phyloP scores from a whole-genome alignment of 352 stramenopile genomes.

The Pythium aphanidermatum region DNA sequence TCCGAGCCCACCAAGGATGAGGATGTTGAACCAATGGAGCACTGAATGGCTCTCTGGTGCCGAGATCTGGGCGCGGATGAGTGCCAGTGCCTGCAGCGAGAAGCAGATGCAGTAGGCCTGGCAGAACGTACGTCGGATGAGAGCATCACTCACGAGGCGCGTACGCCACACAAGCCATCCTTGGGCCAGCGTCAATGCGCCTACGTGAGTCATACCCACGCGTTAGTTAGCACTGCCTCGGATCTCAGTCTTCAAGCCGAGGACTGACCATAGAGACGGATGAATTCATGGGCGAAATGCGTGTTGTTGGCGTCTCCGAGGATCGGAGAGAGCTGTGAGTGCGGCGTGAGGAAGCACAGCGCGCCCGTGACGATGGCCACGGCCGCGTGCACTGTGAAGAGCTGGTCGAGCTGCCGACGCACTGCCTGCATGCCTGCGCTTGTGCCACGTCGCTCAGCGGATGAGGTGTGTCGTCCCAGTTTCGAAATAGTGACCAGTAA shows the following conservation, averaged over 20 bases:
- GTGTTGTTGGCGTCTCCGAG: constrained; percentile 72
- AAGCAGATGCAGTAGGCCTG: constrained; percentile 88
- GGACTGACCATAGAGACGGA: constrained; percentile 71
- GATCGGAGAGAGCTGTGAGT: constrained; percentile 74
- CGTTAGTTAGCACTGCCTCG: too few relatives aligned
- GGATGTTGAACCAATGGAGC: constrained; percentile 79
- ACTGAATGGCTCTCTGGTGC: constrained; percentile 72
- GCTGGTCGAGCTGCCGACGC: constrained; percentile 70
- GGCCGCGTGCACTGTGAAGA: constrained; percentile 73
- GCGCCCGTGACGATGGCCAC: constrained; percentile 57
- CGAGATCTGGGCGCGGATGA: constrained; percentile 65
- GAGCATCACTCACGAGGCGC: constrained; percentile 75
- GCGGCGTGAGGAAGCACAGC: constrained; percentile 72
- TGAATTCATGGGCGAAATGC: constrained; percentile 81
- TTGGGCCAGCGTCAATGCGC: constrained; percentile 73
- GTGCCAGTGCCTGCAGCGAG: constrained; percentile 60
- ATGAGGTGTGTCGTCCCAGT: not conserved
- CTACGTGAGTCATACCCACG: constrained; percentile 22
- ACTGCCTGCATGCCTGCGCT: constrained; percentile 47
- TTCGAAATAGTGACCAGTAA: too few relatives aligned
- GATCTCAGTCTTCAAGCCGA: too few relatives aligned
- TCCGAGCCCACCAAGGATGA: constrained; percentile 58
- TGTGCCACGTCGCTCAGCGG: not conserved
- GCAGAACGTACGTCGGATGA: constrained; percentile 83
- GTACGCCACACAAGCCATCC: constrained; percentile 85